A percentile compares a stretch with the other conserved stretches of the same genome.
Conservation (phyloP, 306 rosid species). For the Ormosia emarginata region DNA sequence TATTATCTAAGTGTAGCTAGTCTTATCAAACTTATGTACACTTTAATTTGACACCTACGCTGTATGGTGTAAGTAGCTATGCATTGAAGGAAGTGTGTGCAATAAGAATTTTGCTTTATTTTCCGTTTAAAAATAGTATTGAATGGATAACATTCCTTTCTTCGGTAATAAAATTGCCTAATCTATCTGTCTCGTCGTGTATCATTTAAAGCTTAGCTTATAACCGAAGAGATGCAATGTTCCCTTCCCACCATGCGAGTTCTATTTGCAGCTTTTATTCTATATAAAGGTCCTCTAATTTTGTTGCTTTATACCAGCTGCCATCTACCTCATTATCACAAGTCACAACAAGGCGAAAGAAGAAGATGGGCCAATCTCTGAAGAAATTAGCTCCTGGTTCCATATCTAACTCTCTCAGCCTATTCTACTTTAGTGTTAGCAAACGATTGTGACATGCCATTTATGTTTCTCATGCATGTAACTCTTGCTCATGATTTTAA, state of each 20-base stretch:
- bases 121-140: too few relatives aligned
- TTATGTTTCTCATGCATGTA: neutral
- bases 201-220: slow-evolving; percentile 27
- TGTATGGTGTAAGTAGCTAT: too few relatives aligned
- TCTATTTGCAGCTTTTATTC: slow-evolving; percentile 16
- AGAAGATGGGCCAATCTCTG: slow-evolving; percentile 54
- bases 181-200: neutral
- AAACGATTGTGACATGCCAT: neutral
- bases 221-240: slow-evolving; percentile 42
- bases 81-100: too few relatives aligned
- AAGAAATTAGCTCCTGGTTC: slow-evolving; percentile 45
- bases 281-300: slow-evolving; percentile 11
- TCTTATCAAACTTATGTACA: too few relatives aligned
- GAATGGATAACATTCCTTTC: slow-evolving; percentile 33
- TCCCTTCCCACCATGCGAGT: slow-evolving; percentile 41
- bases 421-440: neutral
- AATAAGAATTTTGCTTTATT: too few relatives aligned
- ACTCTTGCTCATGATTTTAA: neutral
- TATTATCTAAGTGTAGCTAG: too few relatives aligned
- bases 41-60: too few relatives aligned
- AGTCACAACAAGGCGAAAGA: neutral
- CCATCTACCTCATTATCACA: slow-evolving; percentile 8
- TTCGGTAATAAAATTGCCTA: slow-evolving; percentile 15
- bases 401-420: slow-evolving; percentile 9
- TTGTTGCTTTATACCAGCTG: neutral